phyloP scores from a whole-genome alignment of 2,329 filamentous ascomycete genomes.

The Cladophialophora psammophila region DNA sequence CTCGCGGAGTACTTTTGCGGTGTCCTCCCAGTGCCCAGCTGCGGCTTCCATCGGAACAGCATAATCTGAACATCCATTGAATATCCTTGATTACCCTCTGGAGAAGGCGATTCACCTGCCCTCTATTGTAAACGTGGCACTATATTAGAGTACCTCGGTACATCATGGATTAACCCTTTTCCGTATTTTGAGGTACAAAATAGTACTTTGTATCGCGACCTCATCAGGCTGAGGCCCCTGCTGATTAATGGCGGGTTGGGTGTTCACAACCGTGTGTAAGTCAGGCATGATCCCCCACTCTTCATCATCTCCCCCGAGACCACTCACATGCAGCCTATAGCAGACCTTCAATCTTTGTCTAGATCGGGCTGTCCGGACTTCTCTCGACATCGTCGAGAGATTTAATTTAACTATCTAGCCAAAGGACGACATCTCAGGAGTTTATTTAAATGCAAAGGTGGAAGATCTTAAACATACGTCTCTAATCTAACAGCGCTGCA shows the following conservation, averaged over 20 bases:
- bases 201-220: neutral
- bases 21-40: too few species aligned
- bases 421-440: neutral
- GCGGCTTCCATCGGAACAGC: too few species aligned
- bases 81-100: too few species aligned
- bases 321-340: neutral
- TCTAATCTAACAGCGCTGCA: too few species aligned
- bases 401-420: neutral
- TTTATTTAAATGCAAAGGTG: neutral
- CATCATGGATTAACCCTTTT: neutral
- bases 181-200: neutral
- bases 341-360: neutral
- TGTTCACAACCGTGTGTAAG: too few species aligned
- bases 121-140: too few species aligned
- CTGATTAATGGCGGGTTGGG: neutral
- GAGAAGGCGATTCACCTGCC: too few species aligned
- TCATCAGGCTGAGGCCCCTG: slow-evolving; percentile 9
- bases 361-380: neutral
- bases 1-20: too few species aligned
- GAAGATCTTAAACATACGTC: neutral
- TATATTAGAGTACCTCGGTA: neutral
- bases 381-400: neutral
- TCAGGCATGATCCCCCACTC: too few species aligned
- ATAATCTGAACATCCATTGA: too few species aligned
- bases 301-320: neutral